Conservation (phyloP, 805 yeast genomes). For the Saccharomycopsis capsularis region DNA sequence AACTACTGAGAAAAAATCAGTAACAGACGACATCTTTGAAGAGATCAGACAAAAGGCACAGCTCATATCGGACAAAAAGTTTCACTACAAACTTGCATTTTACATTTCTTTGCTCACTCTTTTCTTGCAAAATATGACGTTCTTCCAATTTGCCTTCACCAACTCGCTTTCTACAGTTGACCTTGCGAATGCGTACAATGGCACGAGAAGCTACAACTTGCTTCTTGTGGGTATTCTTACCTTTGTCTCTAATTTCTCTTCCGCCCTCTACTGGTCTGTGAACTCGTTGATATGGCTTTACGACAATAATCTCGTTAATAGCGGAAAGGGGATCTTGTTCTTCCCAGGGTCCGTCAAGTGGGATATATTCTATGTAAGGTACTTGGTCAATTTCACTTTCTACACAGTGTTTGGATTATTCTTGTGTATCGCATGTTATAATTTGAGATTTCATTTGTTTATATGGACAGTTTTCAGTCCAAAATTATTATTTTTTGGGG, state of each 20-base stretch:
- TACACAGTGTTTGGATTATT: constrained; percentile 54
- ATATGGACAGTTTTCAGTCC: constrained; percentile 99
- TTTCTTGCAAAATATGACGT: constrained; percentile 64
- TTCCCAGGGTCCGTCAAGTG: constrained; percentile 27
- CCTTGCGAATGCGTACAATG: constrained; percentile 87
- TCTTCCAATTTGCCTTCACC: constrained; percentile 85
- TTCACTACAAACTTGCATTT: constrained; percentile 16
- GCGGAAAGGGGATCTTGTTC: constrained; percentile 19
- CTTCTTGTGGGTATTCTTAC: constrained; percentile 69
- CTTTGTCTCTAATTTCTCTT: constrained; percentile 76
- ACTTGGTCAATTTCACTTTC: constrained; percentile 40
- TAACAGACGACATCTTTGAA: not conserved
- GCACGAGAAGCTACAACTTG: constrained; percentile 64
- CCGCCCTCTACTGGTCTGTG: constrained; percentile 72
- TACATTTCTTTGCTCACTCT: constrained; percentile 33
- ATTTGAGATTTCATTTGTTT: constrained; percentile 77
- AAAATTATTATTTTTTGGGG: constrained; percentile 69
- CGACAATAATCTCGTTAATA: constrained; percentile 22
- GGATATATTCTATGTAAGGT: constrained; percentile 32
- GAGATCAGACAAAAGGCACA: constrained; percentile 1
- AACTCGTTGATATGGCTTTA: constrained; percentile 34
- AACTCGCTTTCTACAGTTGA: constrained; percentile 90
- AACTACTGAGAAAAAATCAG: constrained; percentile 2
- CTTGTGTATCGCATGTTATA: constrained; percentile 61
- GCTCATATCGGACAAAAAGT: constrained; percentile 4